These are phyloP conservation scores for Yamadazyma conglobata DNA, from an alignment of 1,139 yeast genomes.

Conservation along the genomic window DNA sequence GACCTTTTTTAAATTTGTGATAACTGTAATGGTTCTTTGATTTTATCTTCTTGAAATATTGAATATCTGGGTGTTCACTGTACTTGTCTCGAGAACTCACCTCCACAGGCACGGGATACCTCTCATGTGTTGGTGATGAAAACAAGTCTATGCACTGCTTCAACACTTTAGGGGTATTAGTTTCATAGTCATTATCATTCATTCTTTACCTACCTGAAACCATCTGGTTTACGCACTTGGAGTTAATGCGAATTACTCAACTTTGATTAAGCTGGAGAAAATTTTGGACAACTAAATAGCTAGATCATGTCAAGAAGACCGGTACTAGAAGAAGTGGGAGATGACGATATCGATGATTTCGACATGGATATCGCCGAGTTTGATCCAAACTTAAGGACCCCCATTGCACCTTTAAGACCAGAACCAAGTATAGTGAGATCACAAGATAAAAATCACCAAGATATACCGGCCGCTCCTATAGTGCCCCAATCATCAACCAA, in stretches of 20 bases:
- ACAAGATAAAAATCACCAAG: constrained; percentile 51
- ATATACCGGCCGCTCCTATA: constrained; percentile 18
- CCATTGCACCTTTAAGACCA: constrained; percentile 64
- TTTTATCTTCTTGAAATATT: constrained; percentile 36
- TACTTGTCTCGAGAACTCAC: constrained; percentile 13
- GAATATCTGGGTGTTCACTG: constrained; percentile 36
- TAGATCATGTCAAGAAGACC: constrained; percentile 55
- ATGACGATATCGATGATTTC: constrained; percentile 86
- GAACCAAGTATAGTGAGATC: constrained; percentile 59
- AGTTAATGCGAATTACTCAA: too few species aligned
- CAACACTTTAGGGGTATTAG: constrained; percentile 27
- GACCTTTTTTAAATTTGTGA: constrained; percentile 26
- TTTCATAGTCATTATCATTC: not conserved
- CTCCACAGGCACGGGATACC: constrained; percentile 14
- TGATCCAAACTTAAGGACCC: constrained; percentile 69
- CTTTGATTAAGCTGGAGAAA: not conserved
- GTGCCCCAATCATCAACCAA: constrained; percentile 9
- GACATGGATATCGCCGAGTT: constrained; percentile 92
- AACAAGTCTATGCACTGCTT: constrained; percentile 28
- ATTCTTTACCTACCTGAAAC: not conserved
- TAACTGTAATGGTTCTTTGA: constrained; percentile 35
- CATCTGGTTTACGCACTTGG: too few species aligned
- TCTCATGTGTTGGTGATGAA: constrained; percentile 19
- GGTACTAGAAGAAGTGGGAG: constrained; percentile 76
- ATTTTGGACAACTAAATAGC: constrained; percentile 1